A percentile compares a stretch with the other conserved stretches of the same genome.
Conservation (phyloP, 2,329 filamentous ascomycete species). For the Fusarium pseudocircinatum region DNA sequence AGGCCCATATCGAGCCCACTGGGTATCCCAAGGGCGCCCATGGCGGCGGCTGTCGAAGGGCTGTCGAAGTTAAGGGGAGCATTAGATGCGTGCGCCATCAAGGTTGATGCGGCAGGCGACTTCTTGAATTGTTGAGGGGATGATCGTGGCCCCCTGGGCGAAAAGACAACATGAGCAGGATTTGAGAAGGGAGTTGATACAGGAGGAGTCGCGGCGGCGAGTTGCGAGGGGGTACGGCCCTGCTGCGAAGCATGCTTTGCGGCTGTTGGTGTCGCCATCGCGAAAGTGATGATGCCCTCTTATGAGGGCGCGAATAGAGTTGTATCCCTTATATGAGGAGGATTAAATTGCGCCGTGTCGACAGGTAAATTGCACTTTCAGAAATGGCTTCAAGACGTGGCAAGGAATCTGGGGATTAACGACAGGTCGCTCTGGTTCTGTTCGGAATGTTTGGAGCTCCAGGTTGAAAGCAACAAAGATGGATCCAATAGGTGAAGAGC, state of each 20-base stretch:
- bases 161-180: conserved; percentile 66
- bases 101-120: conserved; percentile 65
- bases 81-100: conserved; percentile 58
- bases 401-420: neutral
- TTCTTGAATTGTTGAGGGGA: conserved; percentile 73
- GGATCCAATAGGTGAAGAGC: neutral
- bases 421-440: neutral
- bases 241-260: conserved; percentile 59
- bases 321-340: neutral
- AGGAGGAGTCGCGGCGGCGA: conserved; percentile 68
- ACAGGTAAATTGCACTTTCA: neutral
- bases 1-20: conserved; percentile 62
- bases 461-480: conserved; percentile 16
- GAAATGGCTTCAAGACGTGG: neutral
- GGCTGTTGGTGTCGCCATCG: conserved; percentile 62
- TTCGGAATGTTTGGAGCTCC: neutral
- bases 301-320: conserved; percentile 13
- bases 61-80: conserved; percentile 69
- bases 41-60: conserved; percentile 69
- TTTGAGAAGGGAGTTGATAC: conserved; percentile 74
- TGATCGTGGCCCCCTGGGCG: conserved; percentile 65
- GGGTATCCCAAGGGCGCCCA: conserved; percentile 65
- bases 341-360: neutral
- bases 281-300: conserved; percentile 25
- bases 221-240: conserved; percentile 60